Conservation (phyloP, 2,329 filamentous ascomycete genomes). For the Arthrobotrys sinensis region DNA sequence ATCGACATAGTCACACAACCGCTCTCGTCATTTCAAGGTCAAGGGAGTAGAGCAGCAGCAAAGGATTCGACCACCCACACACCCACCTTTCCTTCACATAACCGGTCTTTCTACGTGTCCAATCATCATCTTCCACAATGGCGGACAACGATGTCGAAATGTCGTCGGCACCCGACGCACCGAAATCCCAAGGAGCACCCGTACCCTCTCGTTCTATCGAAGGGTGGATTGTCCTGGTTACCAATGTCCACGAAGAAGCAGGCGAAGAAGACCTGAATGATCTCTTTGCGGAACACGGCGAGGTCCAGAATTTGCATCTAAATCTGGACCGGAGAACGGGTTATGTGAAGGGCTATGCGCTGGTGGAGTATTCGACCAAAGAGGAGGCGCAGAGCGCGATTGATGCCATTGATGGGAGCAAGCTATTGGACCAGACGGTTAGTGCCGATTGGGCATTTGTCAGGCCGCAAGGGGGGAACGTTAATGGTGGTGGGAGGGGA, state of each 20-base stretch:
- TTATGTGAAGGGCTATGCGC: slow-evolving; percentile 90
- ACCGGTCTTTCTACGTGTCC: background rate
- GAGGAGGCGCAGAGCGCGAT: slow-evolving; percentile 81
- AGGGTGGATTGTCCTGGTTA: slow-evolving; percentile 89
- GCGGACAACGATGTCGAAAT: slow-evolving; percentile 58
- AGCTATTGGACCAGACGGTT: slow-evolving; percentile 85
- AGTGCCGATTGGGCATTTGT: slow-evolving; percentile 89
- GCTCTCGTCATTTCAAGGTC: slow-evolving; percentile 6
- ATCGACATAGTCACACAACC: slow-evolving; percentile 22
- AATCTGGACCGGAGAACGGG: slow-evolving; percentile 86
- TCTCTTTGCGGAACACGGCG: slow-evolving; percentile 85
- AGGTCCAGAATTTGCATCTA: slow-evolving; percentile 88
- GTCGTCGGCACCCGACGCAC: slow-evolving; percentile 29
- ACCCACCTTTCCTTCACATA: background rate
- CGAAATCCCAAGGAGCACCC: slow-evolving; percentile 68
- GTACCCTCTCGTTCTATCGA: slow-evolving; percentile 89
- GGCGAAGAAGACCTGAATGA: slow-evolving; percentile 87
- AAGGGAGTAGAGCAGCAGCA: background rate
- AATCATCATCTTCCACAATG: slow-evolving; percentile 39
- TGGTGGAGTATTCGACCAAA: slow-evolving; percentile 86
- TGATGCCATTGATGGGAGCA: slow-evolving; percentile 81
- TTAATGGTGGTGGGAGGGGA: slow-evolving; percentile 65
- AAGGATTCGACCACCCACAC: background rate
- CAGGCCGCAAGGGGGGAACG: slow-evolving; percentile 79
- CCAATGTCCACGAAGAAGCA: slow-evolving; percentile 89